Base-by-base conservation (phyloP, 1,284 basidiomycete species). In the Ganoderma multipileum region DNA sequence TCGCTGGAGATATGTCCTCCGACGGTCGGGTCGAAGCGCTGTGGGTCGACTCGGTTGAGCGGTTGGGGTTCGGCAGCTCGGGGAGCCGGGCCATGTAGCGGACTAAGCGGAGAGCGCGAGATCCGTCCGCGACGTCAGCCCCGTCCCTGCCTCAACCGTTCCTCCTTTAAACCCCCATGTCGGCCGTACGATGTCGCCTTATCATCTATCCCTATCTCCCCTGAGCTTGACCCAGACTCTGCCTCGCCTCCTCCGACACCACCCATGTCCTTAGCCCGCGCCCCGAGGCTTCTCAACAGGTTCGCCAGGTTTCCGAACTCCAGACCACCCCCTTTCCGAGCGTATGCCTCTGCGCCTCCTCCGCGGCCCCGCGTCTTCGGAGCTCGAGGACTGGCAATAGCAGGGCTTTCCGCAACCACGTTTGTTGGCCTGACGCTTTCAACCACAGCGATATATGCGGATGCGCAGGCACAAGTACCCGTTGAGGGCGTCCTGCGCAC, bases 391-490 rank as follows among this genome's bases (percentile, higher is more conserved):
- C 38, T 60, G 38, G 38, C 58, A 39, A 39, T 60, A 26, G 58
- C 58, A 26, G 58, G 58, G 58, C 58, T 60, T 26, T 60, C 58
- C 23, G 58, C 58, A 18, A 60, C 58, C 14, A 60, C 58, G 38
- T 60, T 60, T 26, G 36, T 60, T 39, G 58, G 58, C 58, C 38
- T 60, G 58, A 60, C 58, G 14, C 36, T 60, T 18, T 60, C 58
- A 9, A 60, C 38, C 38, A 39, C 58, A 41, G 58, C 58, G 38
- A 60, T 60, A 26, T 60, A 60, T 26, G 58, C 58, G 23, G 58
- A 60, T 28, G 58, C 58, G 4, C 58, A 60, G 58, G 58, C 36
- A 3, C 58, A 42, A 64, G 30, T 60, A 33, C 28, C 71, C 38
- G 38, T 60, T 16, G 36, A 60, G n/a, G 58, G 58, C 20, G 58